These are phyloP conservation scores for Crotalaria pallida DNA, from an alignment of 306 rosid species.

Conservation along the genomic window DNA sequence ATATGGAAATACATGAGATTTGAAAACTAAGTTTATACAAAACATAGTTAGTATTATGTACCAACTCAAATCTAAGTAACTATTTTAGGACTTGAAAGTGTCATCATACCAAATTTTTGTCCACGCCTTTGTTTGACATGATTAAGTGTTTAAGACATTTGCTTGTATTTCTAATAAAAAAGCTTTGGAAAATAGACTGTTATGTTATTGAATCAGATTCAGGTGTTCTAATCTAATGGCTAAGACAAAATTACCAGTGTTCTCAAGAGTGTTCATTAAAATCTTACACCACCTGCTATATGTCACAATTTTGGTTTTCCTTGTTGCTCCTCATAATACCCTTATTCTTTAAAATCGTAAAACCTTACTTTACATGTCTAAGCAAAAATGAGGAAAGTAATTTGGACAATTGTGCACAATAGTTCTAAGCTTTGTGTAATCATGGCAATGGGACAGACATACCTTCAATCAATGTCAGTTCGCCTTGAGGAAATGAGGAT, in stretches of 20 bases:
- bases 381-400: neutral
- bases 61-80: too few relatives aligned
- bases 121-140: neutral
- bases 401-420: neutral
- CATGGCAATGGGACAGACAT: constrained; percentile 30
- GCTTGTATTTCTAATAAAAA: neutral
- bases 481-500: constrained; percentile 58
- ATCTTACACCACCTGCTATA: neutral
- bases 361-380: neutral
- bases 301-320: neutral
- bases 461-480: constrained; percentile 48
- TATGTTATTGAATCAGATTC: neutral
- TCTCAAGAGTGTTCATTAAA: neutral
- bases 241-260: neutral
- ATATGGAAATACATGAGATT: too few relatives aligned
- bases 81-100: neutral
- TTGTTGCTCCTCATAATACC: too few relatives aligned
- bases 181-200: neutral
- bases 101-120: neutral
- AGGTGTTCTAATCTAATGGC: neutral
- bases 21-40: too few relatives aligned
- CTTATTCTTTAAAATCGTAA: neutral
- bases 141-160: neutral
- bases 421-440: neutral
- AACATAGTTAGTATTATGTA: too few relatives aligned